phyloP scores from a whole-genome alignment of 441 rosid genomes.

The Iberis amara region DNA sequence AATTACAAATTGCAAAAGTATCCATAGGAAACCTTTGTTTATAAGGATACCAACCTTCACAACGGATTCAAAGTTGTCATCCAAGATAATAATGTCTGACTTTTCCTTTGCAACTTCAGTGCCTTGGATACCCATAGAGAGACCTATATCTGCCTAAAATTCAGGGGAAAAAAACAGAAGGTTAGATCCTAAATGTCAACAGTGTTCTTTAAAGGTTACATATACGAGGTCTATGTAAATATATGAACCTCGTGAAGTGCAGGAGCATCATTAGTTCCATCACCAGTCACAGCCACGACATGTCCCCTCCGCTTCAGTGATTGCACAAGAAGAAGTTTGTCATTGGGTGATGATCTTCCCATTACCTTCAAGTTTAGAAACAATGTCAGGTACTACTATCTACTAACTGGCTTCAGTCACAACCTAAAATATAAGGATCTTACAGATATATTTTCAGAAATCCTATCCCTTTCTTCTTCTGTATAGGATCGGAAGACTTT shows the following conservation, averaged over 20 bases:
- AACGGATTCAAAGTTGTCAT: slow-evolving; percentile 85
- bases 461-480: slow-evolving; percentile 54
- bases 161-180: slow-evolving; percentile 12
- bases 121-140: slow-evolving; percentile 96
- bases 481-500: slow-evolving; percentile 56
- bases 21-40: background rate
- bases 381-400: slow-evolving; percentile 14
- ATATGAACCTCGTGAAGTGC: slow-evolving; percentile 81
- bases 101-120: slow-evolving; percentile 98
- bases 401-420: slow-evolving; percentile 10
- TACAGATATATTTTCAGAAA: slow-evolving; percentile 73
- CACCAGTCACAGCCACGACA: slow-evolving; percentile 96
- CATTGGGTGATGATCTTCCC: slow-evolving; percentile 94
- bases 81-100: slow-evolving; percentile 92
- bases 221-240: background rate
- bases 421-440: slow-evolving; percentile 19
- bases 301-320: slow-evolving; percentile 71
- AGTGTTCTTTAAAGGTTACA: background rate
- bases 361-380: slow-evolving; percentile 58
- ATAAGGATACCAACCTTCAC: slow-evolving; percentile 58
- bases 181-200: background rate
- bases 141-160: slow-evolving; percentile 92
- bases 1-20: background rate
- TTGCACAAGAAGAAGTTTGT: slow-evolving; percentile 93
- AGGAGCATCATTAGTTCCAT: slow-evolving; percentile 99